Percentiles rank a stretch among this genome's conserved stretches.
These are phyloP conservation scores for Eremothecium coryli DNA, from an alignment of 1,139 yeast species.

Conservation along the genomic window DNA sequence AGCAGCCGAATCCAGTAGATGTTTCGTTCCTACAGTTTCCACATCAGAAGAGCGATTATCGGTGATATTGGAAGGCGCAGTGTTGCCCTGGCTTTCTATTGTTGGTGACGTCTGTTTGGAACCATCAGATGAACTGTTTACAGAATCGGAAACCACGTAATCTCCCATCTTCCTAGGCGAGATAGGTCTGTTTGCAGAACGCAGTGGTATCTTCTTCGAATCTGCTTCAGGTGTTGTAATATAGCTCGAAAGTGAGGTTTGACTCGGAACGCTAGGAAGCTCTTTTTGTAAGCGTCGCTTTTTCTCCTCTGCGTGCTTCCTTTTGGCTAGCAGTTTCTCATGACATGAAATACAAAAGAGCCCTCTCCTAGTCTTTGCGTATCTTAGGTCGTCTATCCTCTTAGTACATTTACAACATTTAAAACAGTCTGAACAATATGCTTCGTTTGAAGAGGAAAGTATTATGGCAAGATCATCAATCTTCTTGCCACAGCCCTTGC, in stretches of 20 bases:
- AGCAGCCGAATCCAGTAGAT: not conserved
- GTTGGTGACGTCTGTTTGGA: not conserved
- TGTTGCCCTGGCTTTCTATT: not conserved
- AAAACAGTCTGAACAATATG: constrained; percentile 87
- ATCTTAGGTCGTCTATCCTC: constrained; percentile 79
- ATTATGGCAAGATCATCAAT: constrained; percentile 90
- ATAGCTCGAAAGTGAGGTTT: not conserved
- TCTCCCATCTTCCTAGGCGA: not conserved
- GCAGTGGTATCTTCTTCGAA: not conserved
- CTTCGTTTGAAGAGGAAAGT: constrained; percentile 78
- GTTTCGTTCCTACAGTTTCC: not conserved
- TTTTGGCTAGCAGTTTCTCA: constrained; percentile 52
- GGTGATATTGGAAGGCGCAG: not conserved
- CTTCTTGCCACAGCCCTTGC: constrained; percentile 79
- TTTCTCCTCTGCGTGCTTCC: constrained; percentile 34
- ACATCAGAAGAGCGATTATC: constrained; percentile 1
- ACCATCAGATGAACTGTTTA: not conserved
- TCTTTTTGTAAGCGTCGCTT: constrained; percentile 29
- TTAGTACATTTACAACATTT: constrained; percentile 83
- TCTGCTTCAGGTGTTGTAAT: not conserved
- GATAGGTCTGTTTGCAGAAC: not conserved
- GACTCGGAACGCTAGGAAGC: constrained; percentile 26
- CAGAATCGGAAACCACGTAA: not conserved
- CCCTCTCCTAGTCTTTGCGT: constrained; percentile 92
- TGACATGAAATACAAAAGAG: constrained; percentile 91